Percentiles rank a stretch among this genome's conserved stretches.
phyloP scores from a whole-genome alignment of 192 early-diverging fungal genomes.

The Chytriomyces sp. region DNA sequence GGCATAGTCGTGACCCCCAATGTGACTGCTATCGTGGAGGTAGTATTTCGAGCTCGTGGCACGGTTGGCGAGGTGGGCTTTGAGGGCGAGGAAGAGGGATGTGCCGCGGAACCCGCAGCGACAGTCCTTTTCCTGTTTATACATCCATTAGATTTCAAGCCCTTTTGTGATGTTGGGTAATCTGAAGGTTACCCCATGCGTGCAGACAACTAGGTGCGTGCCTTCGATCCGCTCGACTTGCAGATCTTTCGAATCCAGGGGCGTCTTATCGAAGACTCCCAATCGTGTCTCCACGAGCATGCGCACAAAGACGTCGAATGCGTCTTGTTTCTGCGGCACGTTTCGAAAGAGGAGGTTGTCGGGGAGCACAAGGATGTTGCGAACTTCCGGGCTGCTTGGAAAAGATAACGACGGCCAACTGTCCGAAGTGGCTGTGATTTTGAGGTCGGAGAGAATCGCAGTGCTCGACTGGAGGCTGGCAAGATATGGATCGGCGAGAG shows the following conservation, averaged over 20 bases:
- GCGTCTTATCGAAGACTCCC: slow-evolving; percentile 14
- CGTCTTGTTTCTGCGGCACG: neutral
- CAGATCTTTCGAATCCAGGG: neutral
- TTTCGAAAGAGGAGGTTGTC: neutral
- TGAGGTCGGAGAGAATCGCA: slow-evolving; percentile 10
- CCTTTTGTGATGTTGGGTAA: too few relatives aligned
- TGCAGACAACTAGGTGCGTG: slow-evolving; percentile 1
- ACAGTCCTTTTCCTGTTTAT: neutral
- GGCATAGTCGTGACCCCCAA: slow-evolving; percentile 63
- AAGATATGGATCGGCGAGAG: slow-evolving; percentile 3
- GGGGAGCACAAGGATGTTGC: slow-evolving; percentile 18
- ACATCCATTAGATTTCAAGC: neutral
- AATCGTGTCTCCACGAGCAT: slow-evolving; percentile 18
- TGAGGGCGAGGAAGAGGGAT: neutral
- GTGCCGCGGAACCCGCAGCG: slow-evolving; percentile 3
- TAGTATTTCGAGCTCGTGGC: neutral
- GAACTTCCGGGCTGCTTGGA: neutral
- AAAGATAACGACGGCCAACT: too few relatives aligned
- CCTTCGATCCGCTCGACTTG: neutral
- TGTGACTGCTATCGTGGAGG: slow-evolving; percentile 53
- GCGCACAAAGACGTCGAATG: slow-evolving; percentile 8
- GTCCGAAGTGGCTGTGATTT: slow-evolving; percentile 4
- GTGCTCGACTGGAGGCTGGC: neutral
- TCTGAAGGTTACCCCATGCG: neutral
- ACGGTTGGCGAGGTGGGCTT: neutral